Percentiles rank a stretch among this genome's conserved stretches.
phyloP scores from a whole-genome alignment of 1,284 basidiomycete genomes.

The Moesziomyces aphidis region DNA sequence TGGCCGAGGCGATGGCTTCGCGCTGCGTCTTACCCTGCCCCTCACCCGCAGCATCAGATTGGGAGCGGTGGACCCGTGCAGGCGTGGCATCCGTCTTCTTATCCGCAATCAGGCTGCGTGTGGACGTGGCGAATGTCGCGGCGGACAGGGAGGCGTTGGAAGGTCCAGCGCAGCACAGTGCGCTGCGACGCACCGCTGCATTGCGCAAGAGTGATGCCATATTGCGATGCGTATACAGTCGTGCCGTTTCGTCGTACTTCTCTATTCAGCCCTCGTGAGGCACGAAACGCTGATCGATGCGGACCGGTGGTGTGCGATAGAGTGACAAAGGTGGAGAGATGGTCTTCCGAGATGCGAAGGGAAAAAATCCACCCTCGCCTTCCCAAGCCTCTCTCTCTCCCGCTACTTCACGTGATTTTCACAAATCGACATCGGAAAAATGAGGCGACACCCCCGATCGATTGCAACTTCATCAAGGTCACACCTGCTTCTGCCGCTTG shows the following conservation, averaged over 20 bases:
- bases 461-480: neutral
- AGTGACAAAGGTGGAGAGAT: too few species aligned
- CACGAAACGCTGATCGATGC: neutral
- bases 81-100: constrained; percentile 27
- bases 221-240: neutral
- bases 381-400: neutral
- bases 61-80: constrained; percentile 25
- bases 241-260: too few species aligned
- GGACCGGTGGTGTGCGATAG: neutral
- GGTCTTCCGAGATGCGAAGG: constrained; percentile 1
- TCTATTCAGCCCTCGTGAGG: too few species aligned
- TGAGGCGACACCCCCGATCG: neutral
- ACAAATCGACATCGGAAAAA: neutral
- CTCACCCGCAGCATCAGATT: neutral
- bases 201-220: constrained; percentile 25
- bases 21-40: constrained; percentile 24
- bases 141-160: constrained; percentile 9
- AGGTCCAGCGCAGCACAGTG: constrained; percentile 8
- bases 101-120: constrained; percentile 15
- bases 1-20: constrained; percentile 33
- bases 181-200: neutral
- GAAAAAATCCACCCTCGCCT: constrained; percentile 4
- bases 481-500: constrained; percentile 32
- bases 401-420: constrained; percentile 7
- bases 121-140: constrained; percentile 12